Conservation (phyloP, 768 basidiomycete species). For the Lepiota venenata region DNA sequence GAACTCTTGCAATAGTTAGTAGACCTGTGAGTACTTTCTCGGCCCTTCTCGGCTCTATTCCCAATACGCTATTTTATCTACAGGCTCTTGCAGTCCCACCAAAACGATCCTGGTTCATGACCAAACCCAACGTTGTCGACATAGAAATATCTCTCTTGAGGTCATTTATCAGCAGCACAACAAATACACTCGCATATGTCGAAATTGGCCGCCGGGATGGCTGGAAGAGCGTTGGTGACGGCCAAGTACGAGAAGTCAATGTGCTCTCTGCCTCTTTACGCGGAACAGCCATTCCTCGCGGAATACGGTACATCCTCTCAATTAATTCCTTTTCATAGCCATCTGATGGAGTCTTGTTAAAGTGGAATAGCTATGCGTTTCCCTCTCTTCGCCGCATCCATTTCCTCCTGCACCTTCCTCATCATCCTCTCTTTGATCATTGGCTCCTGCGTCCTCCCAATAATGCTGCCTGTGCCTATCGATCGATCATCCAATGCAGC, state of each 20-base stretch:
- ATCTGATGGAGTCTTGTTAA: neutral
- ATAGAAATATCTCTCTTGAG: constrained; percentile 57
- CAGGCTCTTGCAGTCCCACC: constrained; percentile 61
- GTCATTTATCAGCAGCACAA: constrained; percentile 45
- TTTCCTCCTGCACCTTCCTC: constrained; percentile 44
- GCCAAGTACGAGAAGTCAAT: constrained; percentile 70
- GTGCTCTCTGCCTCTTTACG: constrained; percentile 57
- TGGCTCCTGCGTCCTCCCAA: constrained; percentile 49
- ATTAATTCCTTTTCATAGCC: neutral
- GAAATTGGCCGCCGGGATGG: constrained; percentile 70
- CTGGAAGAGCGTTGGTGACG: constrained; percentile 68
- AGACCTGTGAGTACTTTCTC: constrained; percentile 52
- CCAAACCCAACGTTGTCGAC: constrained; percentile 36
- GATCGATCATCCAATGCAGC: neutral
- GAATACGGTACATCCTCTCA: constrained; percentile 53
- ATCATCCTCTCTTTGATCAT: constrained; percentile 42
- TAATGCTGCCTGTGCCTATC: constrained; percentile 12
- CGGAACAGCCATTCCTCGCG: constrained; percentile 62
- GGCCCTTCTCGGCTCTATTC: constrained; percentile 4
- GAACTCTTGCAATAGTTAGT: constrained; percentile 57
- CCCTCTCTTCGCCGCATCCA: constrained; percentile 53
- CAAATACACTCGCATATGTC: constrained; percentile 53
- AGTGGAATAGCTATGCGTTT: constrained; percentile 72
- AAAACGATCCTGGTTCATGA: constrained; percentile 35
- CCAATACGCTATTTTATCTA: constrained; percentile 3